Evolutionary conservation across 2,329 filamentous ascomycete genomes (phyloP).

Genomic region (Epichloe festucae): DNA sequence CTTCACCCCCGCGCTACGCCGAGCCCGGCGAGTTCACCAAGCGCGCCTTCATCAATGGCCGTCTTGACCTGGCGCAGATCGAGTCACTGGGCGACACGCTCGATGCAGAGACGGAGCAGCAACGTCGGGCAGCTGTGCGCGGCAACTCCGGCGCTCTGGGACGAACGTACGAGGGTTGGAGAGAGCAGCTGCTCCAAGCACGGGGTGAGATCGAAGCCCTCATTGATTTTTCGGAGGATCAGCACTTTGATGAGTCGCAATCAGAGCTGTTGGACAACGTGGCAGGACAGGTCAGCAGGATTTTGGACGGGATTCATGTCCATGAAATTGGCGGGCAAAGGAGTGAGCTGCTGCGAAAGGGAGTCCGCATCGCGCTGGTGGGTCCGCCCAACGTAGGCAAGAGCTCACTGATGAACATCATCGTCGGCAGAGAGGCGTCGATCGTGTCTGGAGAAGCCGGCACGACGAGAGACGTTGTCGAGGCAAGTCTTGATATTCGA

Average conservation of each 20-base stretch:
- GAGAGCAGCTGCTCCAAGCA: constrained; percentile 61
- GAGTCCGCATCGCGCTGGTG: constrained; percentile 74
- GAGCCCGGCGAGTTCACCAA: constrained; percentile 93
- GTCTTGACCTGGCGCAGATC: constrained; percentile 76
- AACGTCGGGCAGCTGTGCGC: constrained; percentile 73
- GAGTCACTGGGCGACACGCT: constrained; percentile 52
- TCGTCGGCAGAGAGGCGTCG: constrained; percentile 85
- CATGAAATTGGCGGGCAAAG: constrained; percentile 69
- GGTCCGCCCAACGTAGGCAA: constrained; percentile 93
- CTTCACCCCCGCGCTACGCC: constrained; percentile 58
- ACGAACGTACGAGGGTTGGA: constrained; percentile 71
- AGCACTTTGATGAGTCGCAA: constrained; percentile 88
- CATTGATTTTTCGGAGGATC: constrained; percentile 95
- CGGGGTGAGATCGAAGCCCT: constrained; percentile 87
- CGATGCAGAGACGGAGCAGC: constrained; percentile 74
- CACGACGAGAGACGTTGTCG: constrained; percentile 87
- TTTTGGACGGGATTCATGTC: constrained; percentile 49
- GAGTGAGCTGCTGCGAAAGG: constrained; percentile 71
- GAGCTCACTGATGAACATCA: constrained; percentile 79
- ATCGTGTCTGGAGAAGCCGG: constrained; percentile 91
- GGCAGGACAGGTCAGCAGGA: constrained; percentile 43
- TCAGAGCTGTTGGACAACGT: constrained; percentile 59
- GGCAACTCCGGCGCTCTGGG: constrained; percentile 60
- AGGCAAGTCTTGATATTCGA: constrained; percentile 76
- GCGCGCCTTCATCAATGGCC: constrained; percentile 76